Evolutionary conservation across 176 grass and related monocot species (phyloP).

Genomic region (Areca catechu): DNA sequence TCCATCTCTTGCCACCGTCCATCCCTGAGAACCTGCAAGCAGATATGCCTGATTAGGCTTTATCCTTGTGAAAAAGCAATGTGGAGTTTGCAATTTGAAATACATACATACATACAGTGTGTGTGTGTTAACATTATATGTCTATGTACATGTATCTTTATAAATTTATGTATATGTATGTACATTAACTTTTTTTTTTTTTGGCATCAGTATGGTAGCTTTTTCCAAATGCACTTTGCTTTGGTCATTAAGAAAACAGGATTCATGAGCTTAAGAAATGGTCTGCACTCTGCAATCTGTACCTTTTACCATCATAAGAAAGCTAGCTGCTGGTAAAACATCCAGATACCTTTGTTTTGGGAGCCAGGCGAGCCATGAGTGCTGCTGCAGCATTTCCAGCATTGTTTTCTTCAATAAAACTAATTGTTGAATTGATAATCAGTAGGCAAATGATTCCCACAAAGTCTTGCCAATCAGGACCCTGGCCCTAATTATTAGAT

Average conservation of each 20-base stretch:
- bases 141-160: too few relatives aligned
- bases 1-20: constrained; percentile 63
- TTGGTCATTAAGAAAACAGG: too few relatives aligned
- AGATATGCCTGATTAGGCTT: constrained; percentile 3
- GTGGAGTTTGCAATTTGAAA: too few relatives aligned
- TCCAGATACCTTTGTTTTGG: constrained; percentile 34
- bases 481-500: constrained; percentile 34
- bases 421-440: constrained; percentile 74
- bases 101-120: too few relatives aligned
- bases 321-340: background rate
- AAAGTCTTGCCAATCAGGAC: constrained; percentile 77
- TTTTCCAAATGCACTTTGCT: too few relatives aligned
- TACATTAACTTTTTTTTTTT: too few relatives aligned
- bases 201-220: too few relatives aligned
- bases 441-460: constrained; percentile 67
- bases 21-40: constrained; percentile 51
- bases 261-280: too few relatives aligned
- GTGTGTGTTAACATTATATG: too few relatives aligned
- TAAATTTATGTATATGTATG: too few relatives aligned
- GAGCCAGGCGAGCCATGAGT: constrained; percentile 66
- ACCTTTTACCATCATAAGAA: too few relatives aligned
- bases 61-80: background rate
- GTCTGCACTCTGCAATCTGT: too few relatives aligned
- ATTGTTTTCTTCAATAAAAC: constrained; percentile 83
- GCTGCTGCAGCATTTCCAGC: constrained; percentile 58